Conservation (phyloP, 371 early-diverging fungal genomes). For the Mucor piriformis region DNA sequence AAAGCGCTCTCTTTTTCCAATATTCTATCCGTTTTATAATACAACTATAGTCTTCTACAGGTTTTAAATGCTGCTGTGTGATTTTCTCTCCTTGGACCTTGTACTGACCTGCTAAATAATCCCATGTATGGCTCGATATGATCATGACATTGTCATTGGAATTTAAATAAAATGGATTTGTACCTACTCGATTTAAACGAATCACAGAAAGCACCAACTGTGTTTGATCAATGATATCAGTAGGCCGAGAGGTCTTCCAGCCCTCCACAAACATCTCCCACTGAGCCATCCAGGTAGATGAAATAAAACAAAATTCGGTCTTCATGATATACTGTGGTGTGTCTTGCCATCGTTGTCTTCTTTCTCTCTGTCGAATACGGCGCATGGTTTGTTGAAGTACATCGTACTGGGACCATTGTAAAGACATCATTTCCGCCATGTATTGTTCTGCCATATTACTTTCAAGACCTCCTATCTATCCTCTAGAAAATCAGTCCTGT, state of each 20-base stretch:
- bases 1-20: conserved; percentile 11
- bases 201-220: background rate
- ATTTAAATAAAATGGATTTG: conserved; percentile 20
- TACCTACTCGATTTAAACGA: background rate
- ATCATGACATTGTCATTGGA: conserved; percentile 28
- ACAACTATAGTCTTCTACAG: background rate
- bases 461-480: conserved; percentile 28
- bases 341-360: conserved; percentile 31
- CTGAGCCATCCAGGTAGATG: conserved; percentile 29
- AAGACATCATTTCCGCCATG: conserved; percentile 9
- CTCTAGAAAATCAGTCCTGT: background rate
- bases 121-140: conserved; percentile 35
- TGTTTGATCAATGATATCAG: conserved; percentile 11
- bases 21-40: conserved; percentile 12
- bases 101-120: conserved; percentile 24
- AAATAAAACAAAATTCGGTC: conserved; percentile 21
- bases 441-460: conserved; percentile 34
- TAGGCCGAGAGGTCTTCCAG: conserved; percentile 23
- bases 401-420: conserved; percentile 10
- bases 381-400: background rate
- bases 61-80: conserved; percentile 11
- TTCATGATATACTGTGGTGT: conserved; percentile 27
- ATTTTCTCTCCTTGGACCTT: conserved; percentile 19
- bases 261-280: conserved; percentile 46
- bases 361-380: conserved; percentile 21